Conservation (phyloP, 2,329 filamentous ascomycete species). For the Venturia oleaginea region DNA sequence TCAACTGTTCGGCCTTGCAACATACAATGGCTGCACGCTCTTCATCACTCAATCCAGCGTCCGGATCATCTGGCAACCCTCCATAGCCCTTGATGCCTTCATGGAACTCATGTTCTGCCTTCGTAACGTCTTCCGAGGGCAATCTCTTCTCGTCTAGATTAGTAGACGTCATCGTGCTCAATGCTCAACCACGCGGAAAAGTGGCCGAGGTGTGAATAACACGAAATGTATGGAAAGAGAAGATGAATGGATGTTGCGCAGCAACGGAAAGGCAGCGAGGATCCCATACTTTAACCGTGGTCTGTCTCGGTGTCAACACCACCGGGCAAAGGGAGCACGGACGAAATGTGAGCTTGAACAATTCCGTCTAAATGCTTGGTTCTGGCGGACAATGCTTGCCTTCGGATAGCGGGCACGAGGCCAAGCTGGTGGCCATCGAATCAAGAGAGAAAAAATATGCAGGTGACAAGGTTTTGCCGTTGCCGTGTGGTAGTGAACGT, state of each 20-base stretch:
- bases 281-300: background rate
- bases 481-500: background rate
- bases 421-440: background rate
- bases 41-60: constrained; percentile 54
- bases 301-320: background rate
- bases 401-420: background rate
- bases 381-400: background rate
- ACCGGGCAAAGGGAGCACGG: background rate
- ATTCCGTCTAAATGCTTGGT: background rate
- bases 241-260: background rate
- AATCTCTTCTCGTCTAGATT: constrained; percentile 11
- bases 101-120: background rate
- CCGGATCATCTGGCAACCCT: constrained; percentile 38
- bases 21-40: constrained; percentile 54
- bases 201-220: background rate
- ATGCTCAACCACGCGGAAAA: background rate
- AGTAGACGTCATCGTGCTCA: background rate
- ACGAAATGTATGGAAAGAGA: background rate
- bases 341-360: background rate
- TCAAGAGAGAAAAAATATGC: background rate
- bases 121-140: constrained; percentile 4
- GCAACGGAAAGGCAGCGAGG: background rate
- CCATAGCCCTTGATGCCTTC: background rate
- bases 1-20: constrained; percentile 14
- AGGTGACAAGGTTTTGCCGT: background rate